Conservation (phyloP, 495 filamentous ascomycete genomes). For the Neurospora intermedia region DNA sequence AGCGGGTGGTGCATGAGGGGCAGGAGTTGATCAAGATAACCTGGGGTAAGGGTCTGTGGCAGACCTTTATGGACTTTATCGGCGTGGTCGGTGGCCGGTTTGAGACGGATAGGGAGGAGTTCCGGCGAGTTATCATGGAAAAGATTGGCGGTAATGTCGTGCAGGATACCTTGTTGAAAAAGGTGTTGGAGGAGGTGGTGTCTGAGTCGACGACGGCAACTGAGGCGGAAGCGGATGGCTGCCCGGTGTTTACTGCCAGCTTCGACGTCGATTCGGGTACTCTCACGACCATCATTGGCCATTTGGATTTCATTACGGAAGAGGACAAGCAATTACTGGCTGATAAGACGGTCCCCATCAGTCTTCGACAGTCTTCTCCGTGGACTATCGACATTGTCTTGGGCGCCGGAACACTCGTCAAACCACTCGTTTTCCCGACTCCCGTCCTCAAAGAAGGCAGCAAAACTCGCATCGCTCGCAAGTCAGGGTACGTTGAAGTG, state of each 20-base stretch:
- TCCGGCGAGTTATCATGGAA: neutral
- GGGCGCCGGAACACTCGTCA: constrained; percentile 3
- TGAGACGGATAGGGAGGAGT: neutral
- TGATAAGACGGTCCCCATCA: constrained; percentile 17
- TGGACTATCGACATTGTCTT: constrained; percentile 24
- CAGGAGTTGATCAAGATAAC: neutral
- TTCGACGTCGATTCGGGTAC: neutral
- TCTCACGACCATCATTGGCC: constrained; percentile 17
- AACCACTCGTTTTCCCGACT: constrained; percentile 27
- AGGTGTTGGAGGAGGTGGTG: constrained; percentile 1
- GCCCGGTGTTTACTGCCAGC: constrained; percentile 1
- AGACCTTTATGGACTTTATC: neutral
- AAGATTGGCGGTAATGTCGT: neutral
- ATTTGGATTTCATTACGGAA: constrained; percentile 17
- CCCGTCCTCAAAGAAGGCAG: constrained; percentile 25
- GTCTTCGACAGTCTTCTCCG: constrained; percentile 19
- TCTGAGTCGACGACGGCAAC: neutral
- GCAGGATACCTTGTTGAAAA: neutral
- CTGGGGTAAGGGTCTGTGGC: neutral
- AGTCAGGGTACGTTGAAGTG: constrained; percentile 36
- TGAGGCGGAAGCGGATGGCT: neutral
- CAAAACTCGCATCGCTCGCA: constrained; percentile 36
- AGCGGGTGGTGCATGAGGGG: neutral
- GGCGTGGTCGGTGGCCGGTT: neutral
- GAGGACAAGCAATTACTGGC: constrained; percentile 17